Conservation (phyloP, 2,329 filamentous ascomycete species). For the Diaporthe ampelina region DNA sequence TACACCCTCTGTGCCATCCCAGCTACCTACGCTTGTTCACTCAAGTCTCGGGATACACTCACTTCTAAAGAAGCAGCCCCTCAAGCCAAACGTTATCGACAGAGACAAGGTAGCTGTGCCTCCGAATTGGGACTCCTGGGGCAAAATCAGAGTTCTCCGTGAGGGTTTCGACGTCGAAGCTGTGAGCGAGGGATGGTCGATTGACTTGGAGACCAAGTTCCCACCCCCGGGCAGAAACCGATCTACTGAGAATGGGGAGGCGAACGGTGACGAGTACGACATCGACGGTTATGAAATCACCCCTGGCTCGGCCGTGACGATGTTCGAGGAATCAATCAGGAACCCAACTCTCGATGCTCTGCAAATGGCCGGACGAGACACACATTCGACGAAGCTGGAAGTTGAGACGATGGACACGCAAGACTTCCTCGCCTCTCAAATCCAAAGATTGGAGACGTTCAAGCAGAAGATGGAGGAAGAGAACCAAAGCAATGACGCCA, state of each 20-base stretch:
- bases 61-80: constrained; percentile 80
- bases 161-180: constrained; percentile 94
- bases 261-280: constrained; percentile 45
- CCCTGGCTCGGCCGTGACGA: constrained; percentile 75
- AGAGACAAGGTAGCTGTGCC: constrained; percentile 95
- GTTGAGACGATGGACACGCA: constrained; percentile 82
- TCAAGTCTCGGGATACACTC: constrained; percentile 90
- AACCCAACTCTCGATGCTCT: constrained; percentile 78
- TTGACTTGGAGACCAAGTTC: constrained; percentile 78
- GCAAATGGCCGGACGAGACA: constrained; percentile 64
- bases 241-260: constrained; percentile 44
- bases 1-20: constrained; percentile 80
- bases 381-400: constrained; percentile 66
- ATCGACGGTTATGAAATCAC: constrained; percentile 47
- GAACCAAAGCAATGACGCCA: constrained; percentile 57
- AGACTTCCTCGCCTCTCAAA: constrained; percentile 80
- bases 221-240: constrained; percentile 50
- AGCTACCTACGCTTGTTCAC: constrained; percentile 84
- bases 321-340: constrained; percentile 84
- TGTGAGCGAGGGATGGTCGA: constrained; percentile 86
- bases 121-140: constrained; percentile 98
- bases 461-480: constrained; percentile 71
- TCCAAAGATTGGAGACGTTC: constrained; percentile 78
- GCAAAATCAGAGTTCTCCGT: constrained; percentile 92
- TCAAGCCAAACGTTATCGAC: constrained; percentile 93